Conservation (phyloP, 768 basidiomycete genomes). For the Suillus cothurnatus region DNA sequence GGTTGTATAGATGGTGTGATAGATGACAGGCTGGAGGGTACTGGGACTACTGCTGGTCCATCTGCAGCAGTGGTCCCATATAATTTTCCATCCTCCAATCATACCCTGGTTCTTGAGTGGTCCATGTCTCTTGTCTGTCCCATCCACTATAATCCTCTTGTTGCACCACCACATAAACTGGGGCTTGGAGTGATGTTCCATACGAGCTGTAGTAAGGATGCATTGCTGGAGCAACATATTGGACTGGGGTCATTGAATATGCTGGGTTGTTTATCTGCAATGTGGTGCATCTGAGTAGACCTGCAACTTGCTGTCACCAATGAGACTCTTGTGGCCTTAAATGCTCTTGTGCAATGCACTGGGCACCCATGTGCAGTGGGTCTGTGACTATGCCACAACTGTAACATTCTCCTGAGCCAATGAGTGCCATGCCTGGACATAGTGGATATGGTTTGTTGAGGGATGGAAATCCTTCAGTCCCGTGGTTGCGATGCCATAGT, state of each 20-base stretch:
- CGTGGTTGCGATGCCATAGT: too few species aligned
- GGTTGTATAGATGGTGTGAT: too few species aligned
- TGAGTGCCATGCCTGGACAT: too few species aligned
- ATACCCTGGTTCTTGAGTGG: neutral
- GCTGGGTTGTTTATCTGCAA: neutral
- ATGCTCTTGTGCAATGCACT: neutral
- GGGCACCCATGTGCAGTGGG: too few species aligned
- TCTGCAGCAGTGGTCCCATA: neutral
- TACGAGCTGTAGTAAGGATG: neutral
- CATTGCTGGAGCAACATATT: neutral
- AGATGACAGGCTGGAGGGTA: too few species aligned
- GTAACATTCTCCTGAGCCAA: too few species aligned
- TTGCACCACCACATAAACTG: neutral
- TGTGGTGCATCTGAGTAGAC: neutral
- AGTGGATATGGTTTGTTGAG: too few species aligned
- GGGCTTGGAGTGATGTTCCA: neutral
- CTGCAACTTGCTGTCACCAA: neutral
- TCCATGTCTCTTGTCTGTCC: neutral
- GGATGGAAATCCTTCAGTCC: too few species aligned
- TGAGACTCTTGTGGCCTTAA: neutral
- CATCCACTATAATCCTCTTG: neutral
- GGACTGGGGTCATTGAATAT: neutral
- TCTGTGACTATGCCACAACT: too few species aligned
- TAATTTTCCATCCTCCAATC: neutral
- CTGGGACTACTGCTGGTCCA: constrained; percentile 5